Conservation (phyloP, 352 stramenopile genomes). For the Peronosclerospora sorghi region DNA sequence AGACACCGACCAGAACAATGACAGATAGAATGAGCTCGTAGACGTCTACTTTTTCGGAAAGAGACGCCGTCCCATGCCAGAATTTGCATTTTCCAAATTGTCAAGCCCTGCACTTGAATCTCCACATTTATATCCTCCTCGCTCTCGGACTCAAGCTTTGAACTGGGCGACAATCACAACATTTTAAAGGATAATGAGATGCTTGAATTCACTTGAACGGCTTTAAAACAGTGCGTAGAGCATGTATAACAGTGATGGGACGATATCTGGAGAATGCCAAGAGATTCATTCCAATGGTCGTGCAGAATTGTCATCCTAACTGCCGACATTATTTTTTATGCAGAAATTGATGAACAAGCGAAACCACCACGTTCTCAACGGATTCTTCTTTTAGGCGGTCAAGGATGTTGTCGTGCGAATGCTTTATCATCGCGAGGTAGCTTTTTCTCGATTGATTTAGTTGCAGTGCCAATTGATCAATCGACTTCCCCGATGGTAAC, state of each 20-base stretch:
- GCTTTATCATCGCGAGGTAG: constrained; percentile 28
- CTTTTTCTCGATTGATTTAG: constrained; percentile 36
- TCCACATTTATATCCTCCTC: constrained; percentile 26
- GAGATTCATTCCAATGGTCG: constrained; percentile 8
- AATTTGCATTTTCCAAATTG: constrained; percentile 3
- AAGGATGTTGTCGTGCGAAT: constrained; percentile 1
- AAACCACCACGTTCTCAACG: constrained; percentile 9
- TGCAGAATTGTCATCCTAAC: not conserved
- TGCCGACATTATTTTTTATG: constrained; percentile 14
- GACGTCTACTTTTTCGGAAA: constrained; percentile 7
- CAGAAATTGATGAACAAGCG: constrained; percentile 15
- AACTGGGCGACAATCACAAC: constrained; percentile 8
- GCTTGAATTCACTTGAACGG: no score
- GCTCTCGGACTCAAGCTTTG: constrained; percentile 12
- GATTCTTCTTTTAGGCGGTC: constrained; percentile 1
- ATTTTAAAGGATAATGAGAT: constrained; percentile 4
- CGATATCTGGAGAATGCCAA: no score
- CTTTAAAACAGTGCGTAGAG: constrained; percentile 5
- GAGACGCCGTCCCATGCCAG: constrained; percentile 7
- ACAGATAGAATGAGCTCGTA: constrained; percentile 5
- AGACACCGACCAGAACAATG: constrained; percentile 18
- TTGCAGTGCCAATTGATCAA: constrained; percentile 14
- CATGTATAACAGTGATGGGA: not conserved
- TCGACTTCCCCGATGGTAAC: constrained; percentile 1
- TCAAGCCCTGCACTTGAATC: constrained; percentile 6